These are phyloP conservation scores for Exobasidium rhododendri DNA, from an alignment of 1,284 basidiomycete genomes.

Conservation along the genomic window DNA sequence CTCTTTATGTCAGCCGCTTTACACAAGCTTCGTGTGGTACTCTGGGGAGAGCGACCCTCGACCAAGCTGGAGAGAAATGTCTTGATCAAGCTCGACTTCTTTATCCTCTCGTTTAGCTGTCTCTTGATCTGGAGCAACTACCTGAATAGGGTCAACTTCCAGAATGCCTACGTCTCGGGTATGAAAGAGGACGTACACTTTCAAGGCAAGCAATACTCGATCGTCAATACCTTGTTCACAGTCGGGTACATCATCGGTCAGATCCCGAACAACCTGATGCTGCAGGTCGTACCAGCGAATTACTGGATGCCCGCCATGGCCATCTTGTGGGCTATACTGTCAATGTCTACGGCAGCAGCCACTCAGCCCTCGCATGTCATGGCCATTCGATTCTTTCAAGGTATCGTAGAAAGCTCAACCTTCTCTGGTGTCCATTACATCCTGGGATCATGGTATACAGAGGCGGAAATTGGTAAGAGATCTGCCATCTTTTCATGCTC, in stretches of 20 bases:
- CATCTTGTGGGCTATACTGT: constrained; percentile 40
- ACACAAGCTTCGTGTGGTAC: constrained; percentile 3
- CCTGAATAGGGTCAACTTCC: constrained; percentile 35
- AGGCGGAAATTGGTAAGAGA: constrained; percentile 67
- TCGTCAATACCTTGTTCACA: constrained; percentile 57
- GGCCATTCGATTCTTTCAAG: constrained; percentile 71
- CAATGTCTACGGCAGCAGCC: constrained; percentile 25
- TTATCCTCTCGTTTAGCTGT: constrained; percentile 36
- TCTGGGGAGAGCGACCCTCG: constrained; percentile 30
- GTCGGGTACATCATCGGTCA: constrained; percentile 48
- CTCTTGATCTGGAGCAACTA: constrained; percentile 32
- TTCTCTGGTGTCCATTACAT: constrained; percentile 61
- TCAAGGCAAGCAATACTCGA: constrained; percentile 68
- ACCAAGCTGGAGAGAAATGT: constrained; percentile 25
- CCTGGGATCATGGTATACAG: constrained; percentile 72
- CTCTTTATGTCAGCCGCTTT: background rate
- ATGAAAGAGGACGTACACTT: constrained; percentile 75
- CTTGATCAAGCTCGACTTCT: constrained; percentile 30
- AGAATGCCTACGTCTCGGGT: constrained; percentile 66
- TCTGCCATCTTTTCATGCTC: constrained; percentile 70
- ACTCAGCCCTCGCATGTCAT: constrained; percentile 60
- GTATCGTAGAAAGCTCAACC: constrained; percentile 66
- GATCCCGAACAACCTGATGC: constrained; percentile 47
- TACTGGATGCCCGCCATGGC: constrained; percentile 36
- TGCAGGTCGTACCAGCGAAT: constrained; percentile 45